Evolutionary conservation across 2,329 filamentous ascomycete species (phyloP).

Genomic region (Diaporthe citriasiana): DNA sequence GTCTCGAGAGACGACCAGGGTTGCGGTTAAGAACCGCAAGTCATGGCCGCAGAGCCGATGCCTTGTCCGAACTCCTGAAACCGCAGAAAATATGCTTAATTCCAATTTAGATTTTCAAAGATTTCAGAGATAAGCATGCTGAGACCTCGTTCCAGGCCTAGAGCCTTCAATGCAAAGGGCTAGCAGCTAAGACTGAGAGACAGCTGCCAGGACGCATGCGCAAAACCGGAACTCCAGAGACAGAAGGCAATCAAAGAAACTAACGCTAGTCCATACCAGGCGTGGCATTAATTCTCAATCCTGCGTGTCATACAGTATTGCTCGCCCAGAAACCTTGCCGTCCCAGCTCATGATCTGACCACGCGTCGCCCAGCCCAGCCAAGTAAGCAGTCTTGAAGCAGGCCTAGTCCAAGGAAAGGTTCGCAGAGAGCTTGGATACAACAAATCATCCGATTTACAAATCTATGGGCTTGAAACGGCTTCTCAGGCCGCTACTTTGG

Average conservation of each 20-base stretch:
- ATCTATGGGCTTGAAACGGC: neutral
- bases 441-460: neutral
- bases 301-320: neutral
- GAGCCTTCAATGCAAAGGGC: neutral
- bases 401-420: neutral
- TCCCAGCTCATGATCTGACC: neutral
- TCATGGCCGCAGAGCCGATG: neutral
- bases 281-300: neutral
- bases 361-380: neutral
- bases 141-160: neutral
- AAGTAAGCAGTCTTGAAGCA: neutral
- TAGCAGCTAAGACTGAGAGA: neutral
- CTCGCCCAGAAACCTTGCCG: neutral
- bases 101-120: neutral
- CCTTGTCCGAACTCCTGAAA: neutral
- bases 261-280: neutral
- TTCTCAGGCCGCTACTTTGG: neutral
- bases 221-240: neutral
- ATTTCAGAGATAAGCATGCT: slow-evolving; percentile 5
- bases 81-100: slow-evolving; percentile 12
- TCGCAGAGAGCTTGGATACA: neutral
- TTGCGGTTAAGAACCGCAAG: neutral
- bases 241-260: neutral
- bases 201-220: neutral
- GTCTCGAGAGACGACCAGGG: neutral